Percentiles rank a stretch among this genome's conserved stretches.
These are phyloP conservation scores for Suillus fuscotomentosus DNA, from an alignment of 768 basidiomycete genomes.

Conservation along the genomic window DNA sequence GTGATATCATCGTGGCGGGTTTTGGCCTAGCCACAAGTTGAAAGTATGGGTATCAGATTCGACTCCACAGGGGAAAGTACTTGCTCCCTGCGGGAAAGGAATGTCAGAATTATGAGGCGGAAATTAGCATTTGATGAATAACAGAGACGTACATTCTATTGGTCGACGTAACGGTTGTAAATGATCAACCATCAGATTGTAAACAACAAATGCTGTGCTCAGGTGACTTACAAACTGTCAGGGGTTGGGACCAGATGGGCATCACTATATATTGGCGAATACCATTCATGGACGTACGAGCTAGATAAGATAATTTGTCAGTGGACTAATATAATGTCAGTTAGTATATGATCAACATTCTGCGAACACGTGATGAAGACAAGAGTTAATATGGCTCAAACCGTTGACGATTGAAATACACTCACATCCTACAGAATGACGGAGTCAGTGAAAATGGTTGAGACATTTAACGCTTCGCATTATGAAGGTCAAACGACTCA, in stretches of 20 bases:
- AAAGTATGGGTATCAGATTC: background rate
- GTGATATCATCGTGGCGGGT: accelerated
- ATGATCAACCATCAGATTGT: background rate
- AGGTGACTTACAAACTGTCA: background rate
- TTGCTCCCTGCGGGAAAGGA: background rate
- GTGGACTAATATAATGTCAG: background rate
- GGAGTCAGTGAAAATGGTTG: background rate
- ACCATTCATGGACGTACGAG: background rate
- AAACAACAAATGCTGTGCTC: background rate
- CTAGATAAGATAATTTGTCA: background rate
- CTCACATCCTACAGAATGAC: background rate
- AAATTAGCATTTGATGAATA: background rate
- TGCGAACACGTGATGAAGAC: background rate
- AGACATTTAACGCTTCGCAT: background rate
- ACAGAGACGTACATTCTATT: background rate
- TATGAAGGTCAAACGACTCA: background rate
- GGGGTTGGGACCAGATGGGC: background rate
- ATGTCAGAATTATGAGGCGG: background rate
- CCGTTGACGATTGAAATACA: background rate
- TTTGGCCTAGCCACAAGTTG: background rate
- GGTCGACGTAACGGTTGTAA: background rate
- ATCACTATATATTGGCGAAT: no score
- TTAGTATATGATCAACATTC: background rate
- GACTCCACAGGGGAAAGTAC: background rate
- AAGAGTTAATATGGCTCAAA: background rate